Evolutionary conservation across 192 early-diverging fungal genomes (phyloP).

Genomic region (Rhizophlyctis rosea): DNA sequence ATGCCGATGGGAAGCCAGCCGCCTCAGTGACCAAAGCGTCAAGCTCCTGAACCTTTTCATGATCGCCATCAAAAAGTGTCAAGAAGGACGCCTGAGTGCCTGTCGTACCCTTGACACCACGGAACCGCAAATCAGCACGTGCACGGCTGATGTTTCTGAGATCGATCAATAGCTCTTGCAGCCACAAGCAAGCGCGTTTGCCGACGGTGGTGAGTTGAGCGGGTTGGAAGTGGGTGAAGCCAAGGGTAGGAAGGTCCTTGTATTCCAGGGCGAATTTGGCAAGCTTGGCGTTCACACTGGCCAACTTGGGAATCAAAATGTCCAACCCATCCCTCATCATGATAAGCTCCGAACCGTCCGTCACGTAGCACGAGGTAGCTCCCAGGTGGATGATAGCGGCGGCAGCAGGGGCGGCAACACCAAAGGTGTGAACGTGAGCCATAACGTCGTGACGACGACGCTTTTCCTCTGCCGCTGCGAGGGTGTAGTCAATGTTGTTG

Average conservation of each 20-base stretch:
- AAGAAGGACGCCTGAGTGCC: constrained; percentile 98
- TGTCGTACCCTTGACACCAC: constrained; percentile 98
- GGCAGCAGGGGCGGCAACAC: constrained; percentile 77
- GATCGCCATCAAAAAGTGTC: constrained; percentile 89
- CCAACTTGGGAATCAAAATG: constrained; percentile 86
- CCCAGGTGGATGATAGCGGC: constrained; percentile 96
- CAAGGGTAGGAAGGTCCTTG: constrained; percentile 86
- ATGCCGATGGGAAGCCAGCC: constrained; percentile 77
- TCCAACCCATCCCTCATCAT: constrained; percentile 94
- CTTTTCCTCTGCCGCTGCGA: constrained; percentile 90
- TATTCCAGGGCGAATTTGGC: constrained; percentile 74
- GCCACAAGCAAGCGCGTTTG: constrained; percentile 93
- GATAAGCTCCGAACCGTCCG: constrained; percentile 98
- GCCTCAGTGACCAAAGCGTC: constrained; percentile 89
- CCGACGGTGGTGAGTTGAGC: constrained; percentile 98
- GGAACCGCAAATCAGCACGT: constrained; percentile 83
- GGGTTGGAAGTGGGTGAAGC: constrained; percentile 99
- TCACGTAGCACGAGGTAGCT: constrained; percentile 98
- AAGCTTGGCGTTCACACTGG: constrained; percentile 74
- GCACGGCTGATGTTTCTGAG: constrained; percentile 88
- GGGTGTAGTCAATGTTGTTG: constrained; percentile 82
- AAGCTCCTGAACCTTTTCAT: constrained; percentile 88
- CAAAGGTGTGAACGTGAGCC: constrained; percentile 97
- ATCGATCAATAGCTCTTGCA: constrained; percentile 96
- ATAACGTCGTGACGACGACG: constrained; percentile 96